A percentile compares a stretch with the other conserved stretches of the same genome.
Conservation (phyloP, 2,329 filamentous ascomycete genomes). For the Lasiodiplodia sp. region DNA sequence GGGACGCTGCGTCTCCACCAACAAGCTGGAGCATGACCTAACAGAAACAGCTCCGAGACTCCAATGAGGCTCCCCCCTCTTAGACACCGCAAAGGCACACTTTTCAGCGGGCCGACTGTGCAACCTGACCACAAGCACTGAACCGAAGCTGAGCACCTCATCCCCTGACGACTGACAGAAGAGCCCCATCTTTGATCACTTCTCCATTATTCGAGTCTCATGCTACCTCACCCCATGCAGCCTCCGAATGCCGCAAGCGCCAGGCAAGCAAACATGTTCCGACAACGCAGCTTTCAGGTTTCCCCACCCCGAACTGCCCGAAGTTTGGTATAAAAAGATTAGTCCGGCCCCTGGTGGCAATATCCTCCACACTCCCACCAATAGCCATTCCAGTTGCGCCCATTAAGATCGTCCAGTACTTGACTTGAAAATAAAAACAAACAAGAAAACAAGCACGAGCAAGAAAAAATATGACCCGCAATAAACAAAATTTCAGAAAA, state of each 20-base stretch:
- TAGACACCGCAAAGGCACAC: neutral
- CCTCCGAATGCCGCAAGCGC: neutral
- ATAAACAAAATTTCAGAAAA: neutral
- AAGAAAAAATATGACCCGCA: neutral
- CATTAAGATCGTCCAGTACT: neutral
- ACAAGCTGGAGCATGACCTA: neutral
- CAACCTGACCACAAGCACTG: neutral
- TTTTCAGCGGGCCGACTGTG: neutral
- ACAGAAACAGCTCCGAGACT: neutral
- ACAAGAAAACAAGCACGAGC: neutral
- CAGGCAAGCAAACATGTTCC: neutral
- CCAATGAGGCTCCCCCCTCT: too few species aligned
- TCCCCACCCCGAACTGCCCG: neutral
- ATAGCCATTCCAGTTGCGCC: conserved; percentile 6
- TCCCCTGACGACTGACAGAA: neutral
- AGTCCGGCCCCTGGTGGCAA: neutral
- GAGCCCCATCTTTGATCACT: too few species aligned
- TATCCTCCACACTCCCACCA: neutral
- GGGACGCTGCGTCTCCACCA: neutral
- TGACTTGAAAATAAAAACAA: neutral
- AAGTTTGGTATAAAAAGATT: conserved; percentile 9
- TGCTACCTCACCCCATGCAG: neutral
- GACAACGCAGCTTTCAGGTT: neutral
- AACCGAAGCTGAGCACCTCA: neutral
- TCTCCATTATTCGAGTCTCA: neutral